Percentiles rank a stretch among this genome's conserved stretches.
These are phyloP conservation scores for Panicum miliaceum DNA, from an alignment of 176 grass and related monocot genomes.

Conservation along the genomic window DNA sequence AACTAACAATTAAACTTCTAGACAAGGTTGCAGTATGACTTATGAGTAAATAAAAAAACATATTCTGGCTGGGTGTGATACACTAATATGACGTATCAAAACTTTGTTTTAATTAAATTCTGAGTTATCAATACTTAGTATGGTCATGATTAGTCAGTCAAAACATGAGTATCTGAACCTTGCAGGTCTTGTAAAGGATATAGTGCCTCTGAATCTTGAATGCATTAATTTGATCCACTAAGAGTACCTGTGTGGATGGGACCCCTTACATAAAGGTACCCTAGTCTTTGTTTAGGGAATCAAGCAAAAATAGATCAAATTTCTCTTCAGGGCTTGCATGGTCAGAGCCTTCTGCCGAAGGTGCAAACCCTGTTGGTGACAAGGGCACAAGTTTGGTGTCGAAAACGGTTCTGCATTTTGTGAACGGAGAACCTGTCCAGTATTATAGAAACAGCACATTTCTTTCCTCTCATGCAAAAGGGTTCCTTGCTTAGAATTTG, in stretches of 20 bases:
- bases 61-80: too few species aligned
- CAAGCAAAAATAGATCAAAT: not conserved
- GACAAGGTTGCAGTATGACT: not conserved
- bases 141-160: not conserved
- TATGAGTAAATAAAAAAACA: too few species aligned
- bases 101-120: conserved; percentile 2
- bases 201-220: not conserved
- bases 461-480: not conserved
- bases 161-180: not conserved
- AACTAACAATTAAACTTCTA: not conserved
- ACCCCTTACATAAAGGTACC: not conserved
- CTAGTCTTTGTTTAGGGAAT: not conserved
- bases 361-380: not conserved
- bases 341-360: not conserved
- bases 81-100: not conserved
- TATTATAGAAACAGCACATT: not conserved
- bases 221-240: not conserved
- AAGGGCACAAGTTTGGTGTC: not conserved
- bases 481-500: not conserved
- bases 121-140: not conserved
- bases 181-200: not conserved
- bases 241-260: not conserved
- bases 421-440: not conserved
- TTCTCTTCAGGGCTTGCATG: not conserved
- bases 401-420: not conserved